Percentiles rank a stretch among this genome's conserved stretches.
Conservation (phyloP, 257 asterid genomes). For the Oldenlandia corymbosa region DNA sequence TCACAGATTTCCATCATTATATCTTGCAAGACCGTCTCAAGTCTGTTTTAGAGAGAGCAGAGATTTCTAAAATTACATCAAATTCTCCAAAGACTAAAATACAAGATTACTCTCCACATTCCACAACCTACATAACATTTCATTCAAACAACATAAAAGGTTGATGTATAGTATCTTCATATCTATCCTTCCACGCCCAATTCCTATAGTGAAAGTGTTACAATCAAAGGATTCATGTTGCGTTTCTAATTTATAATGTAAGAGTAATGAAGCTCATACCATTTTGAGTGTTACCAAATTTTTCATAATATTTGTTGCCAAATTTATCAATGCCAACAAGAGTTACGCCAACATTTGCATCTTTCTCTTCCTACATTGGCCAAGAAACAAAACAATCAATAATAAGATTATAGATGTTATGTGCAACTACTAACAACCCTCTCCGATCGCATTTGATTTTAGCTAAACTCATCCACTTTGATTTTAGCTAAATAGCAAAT, state of each 20-base stretch:
- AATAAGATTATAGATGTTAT: slow-evolving; percentile 3
- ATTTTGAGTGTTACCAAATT: slow-evolving; percentile 73
- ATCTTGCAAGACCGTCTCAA: too few relatives aligned
- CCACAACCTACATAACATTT: background rate
- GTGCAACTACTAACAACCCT: background rate
- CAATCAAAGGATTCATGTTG: too few relatives aligned
- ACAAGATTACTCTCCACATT: background rate
- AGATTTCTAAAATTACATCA: background rate
- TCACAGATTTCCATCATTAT: too few relatives aligned
- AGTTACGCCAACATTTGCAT: slow-evolving; percentile 91
- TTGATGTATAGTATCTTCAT: background rate
- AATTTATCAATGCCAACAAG: slow-evolving; percentile 83
- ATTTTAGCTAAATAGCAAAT: too few relatives aligned
- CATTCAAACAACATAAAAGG: background rate
- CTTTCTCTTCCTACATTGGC: slow-evolving; percentile 69
- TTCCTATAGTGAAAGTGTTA: background rate
- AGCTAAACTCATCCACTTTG: slow-evolving; percentile 2
- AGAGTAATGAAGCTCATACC: slow-evolving; percentile 46
- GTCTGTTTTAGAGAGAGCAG: too few relatives aligned
- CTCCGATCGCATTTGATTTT: background rate
- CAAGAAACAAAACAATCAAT: slow-evolving; percentile 3
- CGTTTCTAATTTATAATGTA: too few relatives aligned
- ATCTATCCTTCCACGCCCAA: background rate
- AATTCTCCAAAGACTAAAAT: background rate
- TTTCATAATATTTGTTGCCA: slow-evolving; percentile 92